Evolutionary conservation across 2,329 filamentous ascomycete genomes (phyloP), one percentile per base, ranked within the genome.

Genomic region (Botryotinia globosa): DNA sequence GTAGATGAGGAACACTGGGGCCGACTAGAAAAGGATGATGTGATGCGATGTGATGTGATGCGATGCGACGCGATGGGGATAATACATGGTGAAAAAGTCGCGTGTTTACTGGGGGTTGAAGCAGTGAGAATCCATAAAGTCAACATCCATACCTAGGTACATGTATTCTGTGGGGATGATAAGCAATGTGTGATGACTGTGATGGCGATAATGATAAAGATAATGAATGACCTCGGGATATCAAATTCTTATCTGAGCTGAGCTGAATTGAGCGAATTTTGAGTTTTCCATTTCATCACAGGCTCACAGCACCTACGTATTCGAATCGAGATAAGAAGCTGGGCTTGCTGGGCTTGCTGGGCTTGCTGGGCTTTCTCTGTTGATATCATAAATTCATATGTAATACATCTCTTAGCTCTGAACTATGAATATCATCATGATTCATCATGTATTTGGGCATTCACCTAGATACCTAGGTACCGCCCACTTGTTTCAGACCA

Each of bases 401-500:
- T n/a, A 9, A 39, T n/a, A 39, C 58, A 61, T 61, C 58, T 18
- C n/a, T 16, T 1, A 16, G 12, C 51, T 16, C 39, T n/a, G 34
- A 8, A 39, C 20, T 42, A 42, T 42, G 39, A 42, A 42, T 12
- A 37, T 61, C 51, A 54, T 61, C 56, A 37, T 22, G 56, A 6
- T 25, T 61, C 51, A 54, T 61, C 56, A 37, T 22, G 56, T 22
- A 37, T 7, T 7, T 37, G 34, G 34, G 8, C 37, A 37, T 37
- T 37, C 8, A 37, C 12, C 8, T 10, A 37, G 37, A 37, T 37
- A 37, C 37, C 37, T 39, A 39, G 39, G 39, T 37, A 37, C 34
- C 58, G 58, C 39, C 44, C 42, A 65, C 18, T 32, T 32, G 69
- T 71, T 71, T 70, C 58, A 71, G 37, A 32, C 20, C 61, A 63